A percentile compares a stretch with the other conserved stretches of the same genome.
Conservation (phyloP, 1,139 yeast genomes). For the Taphrina pruni region DNA sequence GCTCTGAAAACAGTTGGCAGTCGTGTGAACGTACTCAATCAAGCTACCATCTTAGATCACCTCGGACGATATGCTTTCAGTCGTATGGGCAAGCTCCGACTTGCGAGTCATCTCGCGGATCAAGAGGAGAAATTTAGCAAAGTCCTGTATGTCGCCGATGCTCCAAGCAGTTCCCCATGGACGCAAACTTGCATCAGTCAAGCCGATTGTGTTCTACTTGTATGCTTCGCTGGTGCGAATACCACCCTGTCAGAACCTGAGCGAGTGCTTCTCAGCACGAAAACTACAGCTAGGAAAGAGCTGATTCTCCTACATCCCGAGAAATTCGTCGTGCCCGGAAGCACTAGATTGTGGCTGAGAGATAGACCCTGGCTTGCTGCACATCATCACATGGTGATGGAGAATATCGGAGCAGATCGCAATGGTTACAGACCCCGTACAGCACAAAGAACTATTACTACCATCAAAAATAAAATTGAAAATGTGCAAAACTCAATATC, state of each 20-base stretch:
- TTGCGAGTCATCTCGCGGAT: slow-evolving; percentile 87
- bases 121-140: slow-evolving; percentile 88
- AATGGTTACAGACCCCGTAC: slow-evolving; percentile 27
- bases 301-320: slow-evolving; percentile 84
- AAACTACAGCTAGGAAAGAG: slow-evolving; percentile 88
- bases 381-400: slow-evolving; percentile 80
- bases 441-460: slow-evolving; percentile 42
- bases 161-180: slow-evolving; percentile 80
- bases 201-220: slow-evolving; percentile 79
- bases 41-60: slow-evolving; percentile 77
- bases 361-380: slow-evolving; percentile 88
- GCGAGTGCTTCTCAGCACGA: slow-evolving; percentile 70
- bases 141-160: slow-evolving; percentile 85
- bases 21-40: slow-evolving; percentile 74
- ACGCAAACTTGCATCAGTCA: slow-evolving; percentile 90
- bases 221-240: slow-evolving; percentile 61
- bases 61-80: slow-evolving; percentile 94
- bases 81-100: slow-evolving; percentile 79
- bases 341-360: slow-evolving; percentile 83
- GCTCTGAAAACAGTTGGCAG: slow-evolving; percentile 62
- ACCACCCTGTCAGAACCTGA: slow-evolving; percentile 87
- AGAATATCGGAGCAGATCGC: slow-evolving; percentile 20
- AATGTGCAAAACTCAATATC: slow-evolving; percentile 52
- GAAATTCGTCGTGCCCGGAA: slow-evolving; percentile 78
- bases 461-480: slow-evolving; percentile 50